Evolutionary conservation across 225 moss, liverwort and hornwort species (phyloP).

Genomic region (Climacium dendroides): DNA sequence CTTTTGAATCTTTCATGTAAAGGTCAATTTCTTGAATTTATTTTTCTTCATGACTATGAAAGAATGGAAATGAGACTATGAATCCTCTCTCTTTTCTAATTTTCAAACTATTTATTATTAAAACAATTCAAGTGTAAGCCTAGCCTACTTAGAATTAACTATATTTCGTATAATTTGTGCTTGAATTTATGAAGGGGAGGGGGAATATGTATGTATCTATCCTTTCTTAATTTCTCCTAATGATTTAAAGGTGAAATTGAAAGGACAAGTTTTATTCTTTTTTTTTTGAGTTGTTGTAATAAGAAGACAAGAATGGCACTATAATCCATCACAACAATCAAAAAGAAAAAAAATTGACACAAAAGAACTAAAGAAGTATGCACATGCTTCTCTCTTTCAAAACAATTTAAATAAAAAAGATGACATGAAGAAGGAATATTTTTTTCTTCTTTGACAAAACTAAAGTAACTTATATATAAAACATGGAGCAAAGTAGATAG

Average conservation of each 20-base stretch:
- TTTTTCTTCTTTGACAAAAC: too few species aligned
- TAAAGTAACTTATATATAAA: too few species aligned
- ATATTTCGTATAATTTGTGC: too few species aligned
- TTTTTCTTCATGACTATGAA: background rate
- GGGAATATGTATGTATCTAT: background rate
- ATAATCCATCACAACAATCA: background rate
- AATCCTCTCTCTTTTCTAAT: background rate
- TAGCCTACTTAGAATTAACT: background rate
- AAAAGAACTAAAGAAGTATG: background rate
- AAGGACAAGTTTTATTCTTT: background rate
- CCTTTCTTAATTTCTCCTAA: background rate
- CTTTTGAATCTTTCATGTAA: too few species aligned
- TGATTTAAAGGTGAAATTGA: background rate
- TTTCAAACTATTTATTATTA: fast-evolving
- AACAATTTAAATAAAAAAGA: background rate
- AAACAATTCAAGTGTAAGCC: background rate
- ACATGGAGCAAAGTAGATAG: too few species aligned
- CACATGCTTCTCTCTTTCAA: background rate
- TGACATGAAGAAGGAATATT: too few species aligned
- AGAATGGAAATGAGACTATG: background rate
- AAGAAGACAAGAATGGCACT: background rate
- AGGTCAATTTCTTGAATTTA: background rate
- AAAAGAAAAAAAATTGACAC: too few species aligned
- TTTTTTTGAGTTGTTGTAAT: background rate
- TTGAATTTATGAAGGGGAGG: background rate